Evolutionary conservation across 331 rosid species (phyloP).

Genomic region (Cydonia oblonga): DNA sequence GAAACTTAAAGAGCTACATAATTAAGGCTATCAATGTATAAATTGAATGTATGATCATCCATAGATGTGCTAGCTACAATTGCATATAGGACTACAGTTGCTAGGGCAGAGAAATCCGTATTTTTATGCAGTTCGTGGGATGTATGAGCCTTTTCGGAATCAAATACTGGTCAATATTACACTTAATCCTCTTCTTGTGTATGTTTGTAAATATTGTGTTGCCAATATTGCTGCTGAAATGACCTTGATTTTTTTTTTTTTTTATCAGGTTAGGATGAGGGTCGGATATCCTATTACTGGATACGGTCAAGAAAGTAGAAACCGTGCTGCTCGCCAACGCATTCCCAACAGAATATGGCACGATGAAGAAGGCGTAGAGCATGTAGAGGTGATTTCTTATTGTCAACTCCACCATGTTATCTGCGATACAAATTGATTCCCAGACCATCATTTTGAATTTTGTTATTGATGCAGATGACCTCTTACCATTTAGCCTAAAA

Average conservation of each 20-base stretch:
- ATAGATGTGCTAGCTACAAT: not conserved
- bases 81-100: not conserved
- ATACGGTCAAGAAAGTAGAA: conserved; percentile 93
- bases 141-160: not conserved
- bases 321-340: conserved; percentile 99
- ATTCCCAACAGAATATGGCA: conserved; percentile 75
- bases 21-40: not conserved
- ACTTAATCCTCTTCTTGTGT: not conserved
- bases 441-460: not conserved
- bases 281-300: conserved; percentile 93
- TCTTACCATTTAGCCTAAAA: no score
- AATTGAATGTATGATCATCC: not conserved
- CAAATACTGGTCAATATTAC: not conserved
- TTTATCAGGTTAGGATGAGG: conserved; percentile 69
- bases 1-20: not conserved
- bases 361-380: conserved; percentile 85
- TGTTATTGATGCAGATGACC: no score
- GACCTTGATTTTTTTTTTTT: not conserved
- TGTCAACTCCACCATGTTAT: not conserved
- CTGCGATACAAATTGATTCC: not conserved
- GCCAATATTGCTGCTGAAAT: not conserved
- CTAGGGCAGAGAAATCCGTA: not conserved
- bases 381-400: conserved; percentile 56
- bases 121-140: not conserved
- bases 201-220: not conserved